These are phyloP conservation scores for Tetrapyrgos nigripes DNA, from an alignment of 1,284 basidiomycete species.

Conservation along the genomic window DNA sequence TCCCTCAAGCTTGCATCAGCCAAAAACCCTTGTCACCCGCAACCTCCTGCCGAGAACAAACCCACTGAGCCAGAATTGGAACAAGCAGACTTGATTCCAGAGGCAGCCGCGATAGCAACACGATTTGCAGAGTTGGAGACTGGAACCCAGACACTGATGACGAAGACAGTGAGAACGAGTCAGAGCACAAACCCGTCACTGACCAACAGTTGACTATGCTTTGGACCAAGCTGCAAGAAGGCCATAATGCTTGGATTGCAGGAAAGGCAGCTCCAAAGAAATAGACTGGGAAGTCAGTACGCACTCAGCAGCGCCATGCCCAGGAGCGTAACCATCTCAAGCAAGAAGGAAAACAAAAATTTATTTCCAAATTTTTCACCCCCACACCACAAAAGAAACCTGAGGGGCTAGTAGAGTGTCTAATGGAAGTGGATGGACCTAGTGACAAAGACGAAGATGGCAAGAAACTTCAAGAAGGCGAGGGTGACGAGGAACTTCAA, in stretches of 20 bases:
- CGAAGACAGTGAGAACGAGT: too few relatives aligned
- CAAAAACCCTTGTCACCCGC: too few relatives aligned
- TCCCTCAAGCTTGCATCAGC: too few relatives aligned
- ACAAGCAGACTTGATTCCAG: neutral
- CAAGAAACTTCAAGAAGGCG: too few relatives aligned
- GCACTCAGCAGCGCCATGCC: neutral
- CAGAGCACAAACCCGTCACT: neutral
- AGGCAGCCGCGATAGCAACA: neutral
- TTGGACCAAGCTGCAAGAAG: neutral
- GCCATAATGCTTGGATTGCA: neutral
- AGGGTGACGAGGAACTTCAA: neutral
- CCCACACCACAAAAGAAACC: too few relatives aligned
- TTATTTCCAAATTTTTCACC: neutral
- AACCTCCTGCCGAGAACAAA: neutral
- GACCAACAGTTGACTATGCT: neutral
- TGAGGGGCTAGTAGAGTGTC: too few relatives aligned
- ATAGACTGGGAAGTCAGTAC: neutral
- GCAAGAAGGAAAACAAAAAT: neutral
- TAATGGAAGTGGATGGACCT: too few relatives aligned
- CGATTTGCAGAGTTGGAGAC: neutral
- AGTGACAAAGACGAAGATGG: too few relatives aligned
- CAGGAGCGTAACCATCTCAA: neutral
- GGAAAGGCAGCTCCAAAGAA: neutral
- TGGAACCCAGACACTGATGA: neutral
- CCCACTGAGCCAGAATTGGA: too few relatives aligned